phyloP scores from a whole-genome alignment of 139 green algal species.

The Picocystis salinarum region DNA sequence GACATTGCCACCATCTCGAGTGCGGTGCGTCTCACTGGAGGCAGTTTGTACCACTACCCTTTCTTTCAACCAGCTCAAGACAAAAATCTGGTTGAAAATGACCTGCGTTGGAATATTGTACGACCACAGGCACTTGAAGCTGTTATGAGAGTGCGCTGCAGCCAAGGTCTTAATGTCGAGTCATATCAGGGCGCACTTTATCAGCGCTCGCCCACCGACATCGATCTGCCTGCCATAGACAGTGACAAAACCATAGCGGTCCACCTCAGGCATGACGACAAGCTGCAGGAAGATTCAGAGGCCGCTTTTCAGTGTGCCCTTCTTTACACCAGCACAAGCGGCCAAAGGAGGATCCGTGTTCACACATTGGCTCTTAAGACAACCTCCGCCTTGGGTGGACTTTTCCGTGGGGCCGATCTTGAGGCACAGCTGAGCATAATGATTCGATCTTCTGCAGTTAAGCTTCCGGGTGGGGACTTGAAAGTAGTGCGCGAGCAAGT shows the following conservation, averaged over 20 bases:
- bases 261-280: conserved; percentile 21
- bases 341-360: conserved; percentile 40
- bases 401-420: conserved; percentile 67
- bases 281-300: conserved; percentile 23
- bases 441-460: conserved; percentile 7
- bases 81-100: conserved; percentile 54
- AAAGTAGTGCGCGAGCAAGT: conserved; percentile 6
- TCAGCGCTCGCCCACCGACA: conserved; percentile 33
- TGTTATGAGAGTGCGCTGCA: conserved; percentile 55
- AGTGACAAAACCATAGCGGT: conserved; percentile 39
- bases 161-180: conserved; percentile 47
- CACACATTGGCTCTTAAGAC: conserved; percentile 59
- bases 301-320: conserved; percentile 56
- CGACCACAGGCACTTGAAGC: conserved; percentile 56
- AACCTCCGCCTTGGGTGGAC: conserved; percentile 28
- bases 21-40: conserved; percentile 29
- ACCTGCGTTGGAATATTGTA: conserved; percentile 59
- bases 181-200: conserved; percentile 36
- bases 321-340: conserved; percentile 53
- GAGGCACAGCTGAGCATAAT: conserved; percentile 43
- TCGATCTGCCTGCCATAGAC: conserved; percentile 63
- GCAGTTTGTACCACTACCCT: conserved; percentile 54
- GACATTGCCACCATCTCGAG: conserved; percentile 45
- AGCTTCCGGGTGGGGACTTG: conserved; percentile 12
- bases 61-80: conserved; percentile 42